Conservation (phyloP, 352 stramenopile species). For the Elongisporangium anandrum region DNA sequence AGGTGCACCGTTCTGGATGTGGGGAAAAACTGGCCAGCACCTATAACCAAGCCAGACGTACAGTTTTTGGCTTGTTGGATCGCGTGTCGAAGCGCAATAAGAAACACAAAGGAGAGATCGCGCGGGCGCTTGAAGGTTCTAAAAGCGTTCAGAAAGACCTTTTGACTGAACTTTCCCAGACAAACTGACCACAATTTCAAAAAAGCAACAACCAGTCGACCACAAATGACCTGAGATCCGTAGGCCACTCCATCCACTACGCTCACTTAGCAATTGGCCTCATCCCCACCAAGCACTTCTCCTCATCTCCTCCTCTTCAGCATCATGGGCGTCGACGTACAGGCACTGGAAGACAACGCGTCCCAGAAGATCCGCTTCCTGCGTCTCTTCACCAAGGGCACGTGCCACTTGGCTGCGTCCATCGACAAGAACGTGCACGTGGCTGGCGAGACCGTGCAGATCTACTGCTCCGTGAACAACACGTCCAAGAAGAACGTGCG, state of each 20-base stretch:
- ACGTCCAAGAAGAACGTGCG: conserved; percentile 27
- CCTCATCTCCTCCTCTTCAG: neutral
- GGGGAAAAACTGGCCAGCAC: neutral
- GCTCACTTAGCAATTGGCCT: neutral
- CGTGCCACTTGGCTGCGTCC: conserved; percentile 18
- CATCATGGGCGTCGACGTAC: conserved; percentile 3
- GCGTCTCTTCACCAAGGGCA: conserved; percentile 22
- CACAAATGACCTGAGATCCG: neutral
- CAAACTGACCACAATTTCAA: neutral
- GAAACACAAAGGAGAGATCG: neutral
- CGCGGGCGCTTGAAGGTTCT: neutral
- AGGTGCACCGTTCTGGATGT: neutral
- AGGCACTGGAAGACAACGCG: conserved; percentile 11
- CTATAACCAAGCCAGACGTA: neutral
- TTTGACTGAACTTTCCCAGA: neutral
- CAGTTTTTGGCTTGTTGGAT: neutral
- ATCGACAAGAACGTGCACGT: conserved; percentile 26
- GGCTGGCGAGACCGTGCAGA: conserved; percentile 19
- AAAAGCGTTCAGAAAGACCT: neutral
- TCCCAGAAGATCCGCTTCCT: conserved; percentile 21
- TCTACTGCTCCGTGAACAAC: conserved; percentile 24
- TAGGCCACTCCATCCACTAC: neutral
- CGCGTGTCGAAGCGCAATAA: neutral
- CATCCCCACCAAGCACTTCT: neutral
- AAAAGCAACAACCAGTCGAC: neutral